These are phyloP conservation scores for Vairimorpha ceranae DNA, from an alignment of 371 early-diverging fungal genomes.

Conservation along the genomic window DNA sequence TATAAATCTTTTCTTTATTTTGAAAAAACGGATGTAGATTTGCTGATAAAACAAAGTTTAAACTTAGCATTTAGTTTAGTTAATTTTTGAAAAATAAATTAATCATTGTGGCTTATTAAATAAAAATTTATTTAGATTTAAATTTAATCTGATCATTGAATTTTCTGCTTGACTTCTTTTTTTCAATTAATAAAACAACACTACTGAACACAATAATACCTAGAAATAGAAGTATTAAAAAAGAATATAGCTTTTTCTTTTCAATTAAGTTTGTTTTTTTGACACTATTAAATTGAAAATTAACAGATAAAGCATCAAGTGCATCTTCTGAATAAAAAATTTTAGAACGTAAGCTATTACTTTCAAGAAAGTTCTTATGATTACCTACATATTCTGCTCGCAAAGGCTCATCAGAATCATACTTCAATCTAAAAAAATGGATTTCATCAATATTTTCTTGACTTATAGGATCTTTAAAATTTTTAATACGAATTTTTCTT, in stretches of 20 bases:
- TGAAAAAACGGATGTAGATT: too few relatives aligned
- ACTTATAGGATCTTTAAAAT: constrained; percentile 62
- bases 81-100: too few relatives aligned
- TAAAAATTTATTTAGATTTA: neutral
- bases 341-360: constrained; percentile 60
- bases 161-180: neutral
- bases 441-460: constrained; percentile 57
- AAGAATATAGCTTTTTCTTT: constrained; percentile 34
- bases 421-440: constrained; percentile 60
- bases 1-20: too few relatives aligned
- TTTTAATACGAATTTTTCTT: constrained; percentile 61
- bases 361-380: constrained; percentile 61
- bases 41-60: too few relatives aligned
- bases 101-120: neutral
- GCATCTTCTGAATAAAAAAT: constrained; percentile 63
- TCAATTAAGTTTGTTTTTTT: constrained; percentile 39
- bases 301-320: constrained; percentile 62
- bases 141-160: neutral
- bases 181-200: constrained; percentile 32
- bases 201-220: constrained; percentile 28
- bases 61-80: too few relatives aligned
- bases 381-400: constrained; percentile 61
- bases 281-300: constrained; percentile 60
- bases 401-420: constrained; percentile 57
- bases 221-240: constrained; percentile 38